A percentile compares a stretch with the other conserved stretches of the same genome.
These are phyloP conservation scores for Aspergillus sp. DNA, from an alignment of 2,329 filamentous ascomycete species.

Conservation along the genomic window DNA sequence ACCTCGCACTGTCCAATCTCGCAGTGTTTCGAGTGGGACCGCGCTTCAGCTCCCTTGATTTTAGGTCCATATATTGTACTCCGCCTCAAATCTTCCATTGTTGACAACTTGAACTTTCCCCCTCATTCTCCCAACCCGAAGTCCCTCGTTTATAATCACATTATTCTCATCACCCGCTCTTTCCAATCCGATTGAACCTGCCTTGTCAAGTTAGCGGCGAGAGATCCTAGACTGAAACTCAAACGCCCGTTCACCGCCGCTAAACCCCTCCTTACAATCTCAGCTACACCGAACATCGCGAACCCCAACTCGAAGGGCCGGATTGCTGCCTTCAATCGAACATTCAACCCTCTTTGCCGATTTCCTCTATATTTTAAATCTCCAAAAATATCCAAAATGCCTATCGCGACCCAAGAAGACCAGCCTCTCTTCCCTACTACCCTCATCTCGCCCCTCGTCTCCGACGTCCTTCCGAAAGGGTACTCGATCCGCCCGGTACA, in stretches of 20 bases:
- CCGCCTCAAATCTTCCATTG: conserved; percentile 1
- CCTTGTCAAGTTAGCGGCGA: neutral
- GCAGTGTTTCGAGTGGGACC: conserved; percentile 4
- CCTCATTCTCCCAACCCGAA: neutral
- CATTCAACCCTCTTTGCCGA: neutral
- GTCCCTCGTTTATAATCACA: conserved; percentile 1
- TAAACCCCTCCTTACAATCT: neutral
- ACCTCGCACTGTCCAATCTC: neutral
- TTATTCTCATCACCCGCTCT: neutral
- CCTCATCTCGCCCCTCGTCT: conserved; percentile 75
- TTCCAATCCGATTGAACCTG: neutral
- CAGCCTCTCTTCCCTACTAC: conserved; percentile 70
- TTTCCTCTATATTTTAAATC: neutral
- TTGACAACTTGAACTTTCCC: neutral
- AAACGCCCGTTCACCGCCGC: conserved; percentile 4
- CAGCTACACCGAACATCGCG: neutral
- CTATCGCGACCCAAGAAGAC: conserved; percentile 30
- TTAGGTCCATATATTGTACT: neutral
- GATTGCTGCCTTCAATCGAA: neutral
- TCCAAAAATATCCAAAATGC: conserved; percentile 20
- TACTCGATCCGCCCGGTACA: conserved; percentile 82
- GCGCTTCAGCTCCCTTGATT: conserved; percentile 1
- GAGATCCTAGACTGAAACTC: neutral
- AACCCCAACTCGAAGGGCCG: neutral
- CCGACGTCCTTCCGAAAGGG: conserved; percentile 70